Evolutionary conservation across 805 yeast species (phyloP), one percentile per base, ranked within the genome.

Genomic region (Wickerhamomyces sydowiorum): DNA sequence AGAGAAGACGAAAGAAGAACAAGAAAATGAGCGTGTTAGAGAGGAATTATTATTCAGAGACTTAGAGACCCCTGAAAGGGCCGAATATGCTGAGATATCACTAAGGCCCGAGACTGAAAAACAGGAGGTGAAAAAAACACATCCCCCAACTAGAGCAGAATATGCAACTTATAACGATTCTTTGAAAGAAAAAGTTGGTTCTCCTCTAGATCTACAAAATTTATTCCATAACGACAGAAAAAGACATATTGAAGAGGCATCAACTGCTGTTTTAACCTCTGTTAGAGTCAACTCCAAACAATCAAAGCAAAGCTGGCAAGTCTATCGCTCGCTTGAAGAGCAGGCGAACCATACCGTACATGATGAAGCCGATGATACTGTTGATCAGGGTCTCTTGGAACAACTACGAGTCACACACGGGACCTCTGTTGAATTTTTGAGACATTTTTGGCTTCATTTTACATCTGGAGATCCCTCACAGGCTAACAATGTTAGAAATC

Each of bases 401-500:
- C 67, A 72, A 36, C 64, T 85, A 29, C 64, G 80, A 39, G 60
- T 82, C 33, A 70, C 82, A 14, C 90, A 86, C 56, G 76, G 82
- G 1, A 82, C 93, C 0, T 78, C 90, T 3, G 71, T 81, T 29
- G 95, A 85, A 58, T 86, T 85, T 56, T 61, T 86, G 32, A 75
- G 78, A 43, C 95, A 85, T 57, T 86, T 84, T 57, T 86, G 90
- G 84, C 56, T 72, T 1, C 81, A 78, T 55, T 76, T 76, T 51
- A 74, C 73, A 45, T 69, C 75, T 39, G 70, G 74, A 32, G 70
- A 67, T 42, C 62, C 72, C 2, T 59, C 72, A 31, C 73, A 73
- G 39, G 75, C 75, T 0, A 44, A 47, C 2, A 53, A 63, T 8
- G 58, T 79, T 25, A 67, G 70, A 40, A 72, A 68, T 38, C 62